Percentiles rank a stretch among this genome's conserved stretches.
Conservation (phyloP, 75 land plant species). For the Pinus taeda region DNA sequence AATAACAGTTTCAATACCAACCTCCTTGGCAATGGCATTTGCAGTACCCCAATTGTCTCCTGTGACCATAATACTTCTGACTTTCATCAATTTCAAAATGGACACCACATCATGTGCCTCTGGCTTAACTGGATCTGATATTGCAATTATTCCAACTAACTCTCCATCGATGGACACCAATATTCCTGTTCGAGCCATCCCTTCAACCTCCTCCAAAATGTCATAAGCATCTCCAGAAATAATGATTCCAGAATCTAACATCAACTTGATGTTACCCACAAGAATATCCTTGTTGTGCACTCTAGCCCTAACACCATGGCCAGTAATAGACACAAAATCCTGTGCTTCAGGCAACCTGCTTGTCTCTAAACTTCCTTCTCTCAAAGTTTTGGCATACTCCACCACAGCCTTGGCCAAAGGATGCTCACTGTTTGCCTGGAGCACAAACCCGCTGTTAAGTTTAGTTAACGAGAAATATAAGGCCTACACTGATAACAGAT, state of each 20-base stretch:
- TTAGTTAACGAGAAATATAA: neutral
- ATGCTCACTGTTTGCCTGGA: constrained; percentile 80
- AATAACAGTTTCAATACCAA: constrained; percentile 60
- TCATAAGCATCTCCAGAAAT: constrained; percentile 49
- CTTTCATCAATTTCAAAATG: constrained; percentile 53
- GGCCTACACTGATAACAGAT: neutral
- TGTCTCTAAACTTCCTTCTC: constrained; percentile 18
- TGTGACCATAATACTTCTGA: constrained; percentile 70
- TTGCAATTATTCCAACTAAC: constrained; percentile 60
- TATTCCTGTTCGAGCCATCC: constrained; percentile 62
- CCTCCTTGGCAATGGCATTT: constrained; percentile 61
- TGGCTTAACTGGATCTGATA: constrained; percentile 71
- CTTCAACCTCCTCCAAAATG: constrained; percentile 37
- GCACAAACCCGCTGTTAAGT: neutral
- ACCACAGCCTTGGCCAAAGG: constrained; percentile 84
- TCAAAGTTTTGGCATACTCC: constrained; percentile 58
- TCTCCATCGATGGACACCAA: constrained; percentile 57
- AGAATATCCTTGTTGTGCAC: constrained; percentile 41
- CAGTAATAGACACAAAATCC: constrained; percentile 61
- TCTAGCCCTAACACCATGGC: constrained; percentile 65
- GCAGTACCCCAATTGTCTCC: constrained; percentile 92
- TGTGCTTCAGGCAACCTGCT: constrained; percentile 30
- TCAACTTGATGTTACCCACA: constrained; percentile 75
- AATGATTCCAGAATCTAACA: constrained; percentile 31
- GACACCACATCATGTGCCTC: constrained; percentile 56